phyloP scores from a whole-genome alignment of 257 asterid genomes.

The Dorcoceras hygrometricum region DNA sequence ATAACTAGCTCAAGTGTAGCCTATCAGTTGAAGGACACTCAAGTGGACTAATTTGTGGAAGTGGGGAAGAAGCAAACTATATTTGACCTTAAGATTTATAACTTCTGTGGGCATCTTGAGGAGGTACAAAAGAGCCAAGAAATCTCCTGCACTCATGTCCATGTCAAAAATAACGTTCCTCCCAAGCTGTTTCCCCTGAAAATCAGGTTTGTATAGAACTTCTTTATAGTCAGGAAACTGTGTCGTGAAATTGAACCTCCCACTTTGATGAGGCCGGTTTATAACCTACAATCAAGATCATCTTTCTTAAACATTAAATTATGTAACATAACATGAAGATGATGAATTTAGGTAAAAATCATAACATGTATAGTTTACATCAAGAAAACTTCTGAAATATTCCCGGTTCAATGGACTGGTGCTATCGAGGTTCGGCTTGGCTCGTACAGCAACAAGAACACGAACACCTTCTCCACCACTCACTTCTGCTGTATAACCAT shows the following conservation, averaged over 20 bases:
- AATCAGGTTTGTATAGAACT: conserved; percentile 49
- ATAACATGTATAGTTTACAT: conserved; percentile 40
- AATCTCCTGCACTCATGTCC: conserved; percentile 97
- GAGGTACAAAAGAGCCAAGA: conserved; percentile 77
- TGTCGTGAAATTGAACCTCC: conserved; percentile 60
- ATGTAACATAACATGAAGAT: neutral
- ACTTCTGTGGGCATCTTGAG: conserved; percentile 66
- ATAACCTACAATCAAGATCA: conserved; percentile 46
- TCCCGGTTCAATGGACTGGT: conserved; percentile 48
- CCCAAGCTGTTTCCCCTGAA: conserved; percentile 47
- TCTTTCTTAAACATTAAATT: neutral
- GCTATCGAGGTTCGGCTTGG: conserved; percentile 55
- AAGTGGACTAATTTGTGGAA: neutral
- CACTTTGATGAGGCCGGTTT: conserved; percentile 49
- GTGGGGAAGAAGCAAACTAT: neutral
- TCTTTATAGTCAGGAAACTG: conserved; percentile 56
- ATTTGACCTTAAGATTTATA: conserved; percentile 67
- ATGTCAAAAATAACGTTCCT: conserved; percentile 74
- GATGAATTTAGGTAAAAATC: neutral
- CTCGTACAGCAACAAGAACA: conserved; percentile 76
- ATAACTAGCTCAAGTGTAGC: neutral
- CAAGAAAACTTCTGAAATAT: conserved; percentile 56
- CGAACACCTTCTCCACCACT: conserved; percentile 48
- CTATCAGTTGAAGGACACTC: neutral
- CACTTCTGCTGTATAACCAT: conserved; percentile 63